Conservation (phyloP, 164 flowering plant species). For the Macadamia integrifolia region DNA sequence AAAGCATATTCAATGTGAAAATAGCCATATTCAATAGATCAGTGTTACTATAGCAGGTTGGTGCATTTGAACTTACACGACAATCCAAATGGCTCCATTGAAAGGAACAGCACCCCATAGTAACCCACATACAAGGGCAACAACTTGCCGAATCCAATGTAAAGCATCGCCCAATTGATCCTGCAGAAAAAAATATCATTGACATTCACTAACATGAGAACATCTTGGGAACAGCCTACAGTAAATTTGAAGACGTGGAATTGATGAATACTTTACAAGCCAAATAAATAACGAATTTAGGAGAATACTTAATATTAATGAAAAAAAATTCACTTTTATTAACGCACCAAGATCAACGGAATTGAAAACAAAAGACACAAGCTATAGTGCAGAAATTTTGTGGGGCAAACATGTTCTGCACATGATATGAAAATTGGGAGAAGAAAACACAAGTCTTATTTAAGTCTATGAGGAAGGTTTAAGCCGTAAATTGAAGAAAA, state of each 20-base stretch:
- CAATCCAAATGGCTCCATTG: conserved; percentile 86
- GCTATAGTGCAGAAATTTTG: too few species aligned
- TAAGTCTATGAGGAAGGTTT: background rate
- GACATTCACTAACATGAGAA: too few species aligned
- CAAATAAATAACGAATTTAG: too few species aligned
- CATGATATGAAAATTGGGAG: background rate
- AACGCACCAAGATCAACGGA: too few species aligned
- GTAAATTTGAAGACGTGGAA: too few species aligned
- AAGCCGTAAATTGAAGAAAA: background rate
- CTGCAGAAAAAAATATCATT: conserved; percentile 26
- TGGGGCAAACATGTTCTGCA: background rate
- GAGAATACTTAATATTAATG: too few species aligned
- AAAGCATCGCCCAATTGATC: conserved; percentile 95
- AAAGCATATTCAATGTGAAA: background rate
- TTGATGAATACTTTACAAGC: too few species aligned
- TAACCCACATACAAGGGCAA: conserved; percentile 70
- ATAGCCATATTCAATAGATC: background rate
- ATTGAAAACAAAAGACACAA: background rate
- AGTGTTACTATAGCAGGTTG: background rate
- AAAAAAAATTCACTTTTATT: too few species aligned
- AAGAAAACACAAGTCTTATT: background rate
- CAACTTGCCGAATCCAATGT: conserved; percentile 89
- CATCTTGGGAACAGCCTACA: too few species aligned
- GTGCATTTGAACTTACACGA: conserved; percentile 53
- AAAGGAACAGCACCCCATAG: conserved; percentile 90